A percentile compares a stretch with the other conserved stretches of the same genome.
Conservation (phyloP, 176 grass and related monocot species). For the Phragmites australis region DNA sequence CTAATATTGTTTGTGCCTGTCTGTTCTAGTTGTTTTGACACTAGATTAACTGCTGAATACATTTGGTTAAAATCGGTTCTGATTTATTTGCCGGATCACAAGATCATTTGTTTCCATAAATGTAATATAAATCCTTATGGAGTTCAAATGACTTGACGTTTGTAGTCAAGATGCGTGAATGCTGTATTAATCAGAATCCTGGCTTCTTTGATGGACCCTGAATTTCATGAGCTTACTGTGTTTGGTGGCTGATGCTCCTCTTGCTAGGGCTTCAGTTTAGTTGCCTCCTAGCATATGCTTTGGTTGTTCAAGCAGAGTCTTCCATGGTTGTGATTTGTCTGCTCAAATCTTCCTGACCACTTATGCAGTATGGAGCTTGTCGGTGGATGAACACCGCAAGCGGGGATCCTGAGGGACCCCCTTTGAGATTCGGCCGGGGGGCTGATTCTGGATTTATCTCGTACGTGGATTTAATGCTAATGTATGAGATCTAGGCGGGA, state of each 20-base stretch:
- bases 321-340: neutral
- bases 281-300: neutral
- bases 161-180: neutral
- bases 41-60: constrained; percentile 11
- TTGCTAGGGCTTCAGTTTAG: neutral
- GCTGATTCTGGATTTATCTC: no score
- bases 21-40: neutral
- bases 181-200: neutral
- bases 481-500: no score
- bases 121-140: neutral
- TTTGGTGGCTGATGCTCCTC: neutral
- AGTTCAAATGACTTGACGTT: neutral
- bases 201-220: constrained; percentile 1
- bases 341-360: neutral
- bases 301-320: neutral
- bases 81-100: neutral
- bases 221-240: constrained; percentile 21
- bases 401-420: no score
- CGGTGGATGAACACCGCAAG: no score
- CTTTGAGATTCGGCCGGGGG: no score
- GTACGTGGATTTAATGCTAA: no score
- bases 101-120: neutral
- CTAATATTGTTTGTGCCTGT: neutral
- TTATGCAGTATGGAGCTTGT: neutral
- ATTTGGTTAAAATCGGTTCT: neutral